Evolutionary conservation across 352 stramenopile genomes (phyloP).

Genomic region (Vaucheria bursata): DNA sequence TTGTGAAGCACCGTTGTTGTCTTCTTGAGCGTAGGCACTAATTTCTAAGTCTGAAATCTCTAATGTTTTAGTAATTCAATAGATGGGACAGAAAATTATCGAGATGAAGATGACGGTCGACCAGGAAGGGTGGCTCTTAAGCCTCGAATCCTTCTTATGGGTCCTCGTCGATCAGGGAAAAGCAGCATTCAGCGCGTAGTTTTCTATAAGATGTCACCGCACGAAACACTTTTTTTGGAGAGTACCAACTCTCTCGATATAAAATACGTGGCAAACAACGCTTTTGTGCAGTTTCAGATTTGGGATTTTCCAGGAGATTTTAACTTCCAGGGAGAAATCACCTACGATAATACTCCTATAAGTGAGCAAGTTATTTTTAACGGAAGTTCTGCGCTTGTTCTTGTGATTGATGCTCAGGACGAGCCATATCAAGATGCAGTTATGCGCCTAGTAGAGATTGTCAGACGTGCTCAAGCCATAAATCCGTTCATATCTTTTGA

Average conservation of each 20-base stretch:
- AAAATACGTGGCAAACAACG: constrained; percentile 89
- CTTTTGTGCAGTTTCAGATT: constrained; percentile 95
- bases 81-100: background rate
- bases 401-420: constrained; percentile 92
- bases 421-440: constrained; percentile 59
- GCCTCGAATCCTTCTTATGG: constrained; percentile 93
- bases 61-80: no score
- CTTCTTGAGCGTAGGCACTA: no score
- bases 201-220: constrained; percentile 97
- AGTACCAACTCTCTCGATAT: constrained; percentile 74
- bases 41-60: no score
- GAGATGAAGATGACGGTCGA: background rate
- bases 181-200: constrained; percentile 87
- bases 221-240: constrained; percentile 90
- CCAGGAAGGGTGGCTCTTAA: constrained; percentile 6
- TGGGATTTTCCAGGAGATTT: constrained; percentile 96
- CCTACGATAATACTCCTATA: constrained; percentile 71
- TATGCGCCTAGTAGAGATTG: constrained; percentile 71
- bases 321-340: constrained; percentile 60
- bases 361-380: constrained; percentile 71
- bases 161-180: constrained; percentile 73
- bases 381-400: constrained; percentile 82
- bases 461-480: constrained; percentile 65
- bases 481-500: constrained; percentile 93
- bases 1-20: no score